Percentiles rank a stretch among this genome's conserved stretches.
These are phyloP conservation scores for Esteya vermicola DNA, from an alignment of 2,329 filamentous ascomycete genomes.

Conservation along the genomic window DNA sequence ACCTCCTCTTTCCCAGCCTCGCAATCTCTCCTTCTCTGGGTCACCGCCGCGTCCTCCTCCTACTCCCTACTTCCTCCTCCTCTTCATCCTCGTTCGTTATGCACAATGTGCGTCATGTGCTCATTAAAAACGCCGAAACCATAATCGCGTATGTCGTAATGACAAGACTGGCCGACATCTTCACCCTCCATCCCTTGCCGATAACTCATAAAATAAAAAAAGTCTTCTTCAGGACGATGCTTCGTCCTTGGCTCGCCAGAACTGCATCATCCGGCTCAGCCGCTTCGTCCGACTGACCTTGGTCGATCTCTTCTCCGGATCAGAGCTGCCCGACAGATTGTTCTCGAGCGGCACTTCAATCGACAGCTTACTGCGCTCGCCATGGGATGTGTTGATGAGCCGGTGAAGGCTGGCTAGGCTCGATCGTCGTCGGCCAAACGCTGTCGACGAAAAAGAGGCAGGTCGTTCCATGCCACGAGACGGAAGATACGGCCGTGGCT, in stretches of 20 bases:
- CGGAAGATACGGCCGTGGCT: constrained; percentile 32
- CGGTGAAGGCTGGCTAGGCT: constrained; percentile 66
- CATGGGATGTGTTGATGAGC: constrained; percentile 60
- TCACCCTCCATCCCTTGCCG: too few species aligned
- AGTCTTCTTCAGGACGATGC: not conserved
- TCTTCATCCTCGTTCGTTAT: constrained; percentile 3
- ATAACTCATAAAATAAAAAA: not conserved
- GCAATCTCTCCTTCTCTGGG: not conserved
- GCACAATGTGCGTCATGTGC: constrained; percentile 7
- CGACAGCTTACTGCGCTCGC: constrained; percentile 60
- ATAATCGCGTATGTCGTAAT: too few species aligned
- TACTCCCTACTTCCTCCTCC: not conserved
- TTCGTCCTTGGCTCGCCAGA: constrained; percentile 53
- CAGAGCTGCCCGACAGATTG: not conserved
- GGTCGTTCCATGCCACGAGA: constrained; percentile 40
- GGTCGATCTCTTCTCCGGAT: constrained; percentile 40
- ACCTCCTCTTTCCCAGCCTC: too few species aligned
- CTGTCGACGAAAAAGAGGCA: constrained; percentile 44
- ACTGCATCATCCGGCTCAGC: constrained; percentile 62
- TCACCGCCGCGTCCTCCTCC: not conserved
- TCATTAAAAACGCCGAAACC: constrained; percentile 7
- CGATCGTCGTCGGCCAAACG: constrained; percentile 55
- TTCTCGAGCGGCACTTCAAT: constrained; percentile 47
- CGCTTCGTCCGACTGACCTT: constrained; percentile 53
- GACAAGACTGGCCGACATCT: too few species aligned